Evolutionary conservation across 139 green algal species (phyloP).

Genomic region (Trebouxia sp.): DNA sequence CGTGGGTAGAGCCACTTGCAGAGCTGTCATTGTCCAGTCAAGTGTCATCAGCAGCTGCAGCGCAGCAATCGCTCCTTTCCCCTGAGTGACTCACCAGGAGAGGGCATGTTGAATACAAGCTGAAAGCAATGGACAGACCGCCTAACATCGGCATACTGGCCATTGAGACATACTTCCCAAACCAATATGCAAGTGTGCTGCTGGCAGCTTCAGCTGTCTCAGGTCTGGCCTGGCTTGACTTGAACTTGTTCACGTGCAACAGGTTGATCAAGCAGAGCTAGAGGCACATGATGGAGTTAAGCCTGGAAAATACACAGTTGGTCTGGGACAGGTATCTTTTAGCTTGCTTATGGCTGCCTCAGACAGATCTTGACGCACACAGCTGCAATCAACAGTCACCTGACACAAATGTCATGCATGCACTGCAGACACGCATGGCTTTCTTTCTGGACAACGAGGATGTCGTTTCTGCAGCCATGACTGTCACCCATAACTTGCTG

Average conservation of each 20-base stretch:
- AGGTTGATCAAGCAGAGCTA: constrained; percentile 69
- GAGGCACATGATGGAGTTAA: constrained; percentile 68
- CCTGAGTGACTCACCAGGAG: too few relatives aligned
- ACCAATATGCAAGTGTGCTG: constrained; percentile 41
- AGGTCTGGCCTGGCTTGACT: too few relatives aligned
- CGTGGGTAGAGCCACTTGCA: too few relatives aligned
- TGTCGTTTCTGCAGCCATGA: constrained; percentile 76
- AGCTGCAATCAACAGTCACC: too few relatives aligned
- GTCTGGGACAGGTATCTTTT: constrained; percentile 74
- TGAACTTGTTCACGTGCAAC: neutral
- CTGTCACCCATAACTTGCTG: constrained; percentile 64
- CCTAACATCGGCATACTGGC: constrained; percentile 68
- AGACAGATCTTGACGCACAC: too few relatives aligned
- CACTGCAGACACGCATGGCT: constrained; percentile 56
- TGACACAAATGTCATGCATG: neutral
- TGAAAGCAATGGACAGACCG: neutral
- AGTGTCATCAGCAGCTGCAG: too few relatives aligned
- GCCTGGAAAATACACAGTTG: constrained; percentile 84
- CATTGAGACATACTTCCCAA: constrained; percentile 76
- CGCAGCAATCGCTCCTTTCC: too few relatives aligned
- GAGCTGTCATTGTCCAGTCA: too few relatives aligned
- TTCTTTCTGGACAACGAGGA: constrained; percentile 82
- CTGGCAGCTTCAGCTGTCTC: neutral
- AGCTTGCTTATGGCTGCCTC: too few relatives aligned
- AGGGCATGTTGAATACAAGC: too few relatives aligned